A percentile compares a stretch with the other conserved stretches of the same genome.
Conservation (phyloP, 495 filamentous ascomycete species). For the Talaromyces stipitatus region DNA sequence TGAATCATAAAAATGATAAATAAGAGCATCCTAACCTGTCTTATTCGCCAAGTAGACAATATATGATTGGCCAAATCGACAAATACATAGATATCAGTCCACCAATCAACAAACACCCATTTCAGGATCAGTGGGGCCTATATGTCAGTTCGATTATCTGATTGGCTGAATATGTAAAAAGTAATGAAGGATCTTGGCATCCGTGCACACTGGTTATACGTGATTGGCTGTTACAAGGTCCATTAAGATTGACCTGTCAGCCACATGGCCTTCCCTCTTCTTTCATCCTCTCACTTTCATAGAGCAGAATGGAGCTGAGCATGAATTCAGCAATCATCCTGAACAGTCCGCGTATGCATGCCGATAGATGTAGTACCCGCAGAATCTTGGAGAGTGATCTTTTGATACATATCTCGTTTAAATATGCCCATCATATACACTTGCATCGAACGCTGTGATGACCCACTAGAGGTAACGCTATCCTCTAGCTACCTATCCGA, state of each 20-base stretch:
- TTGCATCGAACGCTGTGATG: not conserved
- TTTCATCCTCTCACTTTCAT: no score
- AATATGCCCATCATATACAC: not conserved
- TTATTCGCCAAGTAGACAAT: no score
- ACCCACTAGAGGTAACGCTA: not conserved
- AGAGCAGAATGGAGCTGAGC: no score
- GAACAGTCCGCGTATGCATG: no score
- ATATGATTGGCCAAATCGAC: not conserved
- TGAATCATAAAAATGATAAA: no score
- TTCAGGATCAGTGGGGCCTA: not conserved
- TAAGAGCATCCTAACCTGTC: no score
- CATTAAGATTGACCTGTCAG: slow-evolving; percentile 3
- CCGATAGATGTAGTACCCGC: not conserved
- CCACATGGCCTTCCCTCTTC: slow-evolving; percentile 2
- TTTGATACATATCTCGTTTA: not conserved
- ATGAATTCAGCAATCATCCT: no score
- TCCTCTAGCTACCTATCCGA: not conserved
- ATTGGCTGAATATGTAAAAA: not conserved
- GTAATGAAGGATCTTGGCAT: not conserved
- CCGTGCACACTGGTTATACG: not conserved
- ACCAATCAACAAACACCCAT: not conserved
- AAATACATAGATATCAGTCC: not conserved
- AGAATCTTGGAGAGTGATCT: not conserved
- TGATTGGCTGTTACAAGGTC: not conserved
- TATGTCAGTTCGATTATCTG: not conserved